phyloP scores from a whole-genome alignment of 2,329 filamentous ascomycete species.

The Cadophora gregata region DNA sequence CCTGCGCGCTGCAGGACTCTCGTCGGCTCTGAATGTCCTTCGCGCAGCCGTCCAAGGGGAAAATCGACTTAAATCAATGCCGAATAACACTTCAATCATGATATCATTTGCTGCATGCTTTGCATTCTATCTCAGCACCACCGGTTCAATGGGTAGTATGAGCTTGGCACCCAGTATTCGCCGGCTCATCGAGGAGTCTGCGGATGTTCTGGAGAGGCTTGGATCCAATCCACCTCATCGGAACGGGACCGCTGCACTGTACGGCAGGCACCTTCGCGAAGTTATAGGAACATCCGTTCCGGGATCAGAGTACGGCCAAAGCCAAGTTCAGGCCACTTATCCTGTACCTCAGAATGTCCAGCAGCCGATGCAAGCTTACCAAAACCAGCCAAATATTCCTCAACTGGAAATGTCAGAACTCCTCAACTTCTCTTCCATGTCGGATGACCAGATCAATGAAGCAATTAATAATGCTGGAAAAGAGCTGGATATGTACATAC shows the following conservation, averaged over 20 bases:
- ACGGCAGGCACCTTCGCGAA: constrained; percentile 61
- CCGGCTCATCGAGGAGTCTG: constrained; percentile 70
- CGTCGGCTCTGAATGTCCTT: constrained; percentile 76
- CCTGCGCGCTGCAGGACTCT: constrained; percentile 74
- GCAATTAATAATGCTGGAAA: constrained; percentile 68
- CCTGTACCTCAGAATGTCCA: constrained; percentile 15
- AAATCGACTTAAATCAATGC: constrained; percentile 73
- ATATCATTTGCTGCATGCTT: constrained; percentile 79
- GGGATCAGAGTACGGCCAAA: constrained; percentile 1
- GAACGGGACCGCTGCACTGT: constrained; percentile 68
- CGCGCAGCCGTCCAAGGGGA: constrained; percentile 76
- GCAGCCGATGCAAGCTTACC: constrained; percentile 15
- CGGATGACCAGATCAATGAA: constrained; percentile 70
- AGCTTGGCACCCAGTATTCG: constrained; percentile 67
- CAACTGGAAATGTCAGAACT: constrained; percentile 47
- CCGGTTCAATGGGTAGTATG: constrained; percentile 59
- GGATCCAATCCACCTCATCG: constrained; percentile 69
- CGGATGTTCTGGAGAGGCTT: constrained; percentile 71
- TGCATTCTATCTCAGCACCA: constrained; percentile 67
- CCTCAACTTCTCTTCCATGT: constrained; percentile 71
- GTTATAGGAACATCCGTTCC: constrained; percentile 34
- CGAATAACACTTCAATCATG: constrained; percentile 81
- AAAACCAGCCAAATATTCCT: constrained; percentile 19
- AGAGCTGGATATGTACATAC: constrained; percentile 53
- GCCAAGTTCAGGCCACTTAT: constrained; percentile 24